Evolutionary conservation across 495 filamentous ascomycete genomes (phyloP).

Genomic region (Immersiella caudata): DNA sequence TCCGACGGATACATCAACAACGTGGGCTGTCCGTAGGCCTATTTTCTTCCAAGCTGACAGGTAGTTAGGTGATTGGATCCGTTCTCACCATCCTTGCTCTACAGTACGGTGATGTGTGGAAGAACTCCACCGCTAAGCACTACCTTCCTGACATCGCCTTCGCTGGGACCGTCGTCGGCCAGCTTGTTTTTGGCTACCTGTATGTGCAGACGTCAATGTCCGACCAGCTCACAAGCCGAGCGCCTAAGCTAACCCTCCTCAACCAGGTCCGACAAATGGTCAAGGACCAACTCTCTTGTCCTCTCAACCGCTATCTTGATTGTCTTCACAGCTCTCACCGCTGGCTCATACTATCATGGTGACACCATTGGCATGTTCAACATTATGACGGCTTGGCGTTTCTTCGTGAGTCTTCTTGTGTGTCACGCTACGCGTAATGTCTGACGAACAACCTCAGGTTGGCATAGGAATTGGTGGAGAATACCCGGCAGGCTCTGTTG

Average conservation of each 20-base stretch:
- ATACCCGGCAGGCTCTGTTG: conserved; percentile 87
- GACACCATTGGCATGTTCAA: conserved; percentile 73
- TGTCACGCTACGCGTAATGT: conserved; percentile 28
- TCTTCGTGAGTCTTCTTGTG: conserved; percentile 70
- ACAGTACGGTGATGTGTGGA: conserved; percentile 68
- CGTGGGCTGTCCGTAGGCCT: conserved; percentile 33
- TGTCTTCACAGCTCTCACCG: conserved; percentile 76
- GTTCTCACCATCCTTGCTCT: conserved; percentile 69
- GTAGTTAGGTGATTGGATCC: conserved; percentile 72
- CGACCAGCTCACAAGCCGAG: too few species aligned
- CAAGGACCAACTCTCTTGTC: conserved; percentile 78
- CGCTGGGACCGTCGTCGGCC: conserved; percentile 83
- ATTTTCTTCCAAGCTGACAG: neutral
- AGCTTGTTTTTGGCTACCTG: conserved; percentile 79
- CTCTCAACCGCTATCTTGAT: conserved; percentile 81
- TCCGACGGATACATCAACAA: conserved; percentile 91
- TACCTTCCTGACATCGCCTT: conserved; percentile 83
- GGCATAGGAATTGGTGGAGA: conserved; percentile 69
- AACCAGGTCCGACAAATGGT: conserved; percentile 70
- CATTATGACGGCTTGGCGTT: conserved; percentile 82
- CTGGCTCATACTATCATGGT: conserved; percentile 72
- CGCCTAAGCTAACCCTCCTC: neutral
- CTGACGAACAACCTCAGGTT: conserved; percentile 36
- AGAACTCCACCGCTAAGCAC: conserved; percentile 62
- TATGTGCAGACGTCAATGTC: conserved; percentile 13